Evolutionary conservation across 176 grass and related monocot genomes (phyloP).

Genomic region (Secale cereale): DNA sequence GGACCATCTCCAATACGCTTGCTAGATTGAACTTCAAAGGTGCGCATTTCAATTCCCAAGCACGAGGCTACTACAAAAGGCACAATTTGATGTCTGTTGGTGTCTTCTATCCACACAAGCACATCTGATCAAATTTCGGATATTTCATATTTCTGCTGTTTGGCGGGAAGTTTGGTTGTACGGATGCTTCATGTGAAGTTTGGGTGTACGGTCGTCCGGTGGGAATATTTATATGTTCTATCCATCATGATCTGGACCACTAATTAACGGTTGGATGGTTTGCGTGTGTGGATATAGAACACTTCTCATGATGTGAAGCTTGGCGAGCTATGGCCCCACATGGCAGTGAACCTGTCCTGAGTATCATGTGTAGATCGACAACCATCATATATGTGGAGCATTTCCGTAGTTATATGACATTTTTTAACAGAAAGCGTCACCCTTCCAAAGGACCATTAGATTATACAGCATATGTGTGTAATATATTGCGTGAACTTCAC

Average conservation of each 20-base stretch:
- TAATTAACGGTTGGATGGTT: no score
- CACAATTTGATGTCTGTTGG: background rate
- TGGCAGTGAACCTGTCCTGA: background rate
- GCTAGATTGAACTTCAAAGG: constrained; percentile 7
- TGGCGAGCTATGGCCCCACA: background rate
- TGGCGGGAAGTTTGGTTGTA: background rate
- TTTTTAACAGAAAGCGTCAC: background rate
- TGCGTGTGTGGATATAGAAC: no score
- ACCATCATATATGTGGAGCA: background rate
- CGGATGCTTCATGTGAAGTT: background rate
- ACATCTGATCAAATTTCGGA: background rate
- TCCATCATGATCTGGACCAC: no score
- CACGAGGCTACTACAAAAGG: background rate
- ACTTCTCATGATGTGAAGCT: no score
- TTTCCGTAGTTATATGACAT: background rate
- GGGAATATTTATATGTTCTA: background rate
- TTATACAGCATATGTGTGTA: background rate
- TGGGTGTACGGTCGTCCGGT: background rate
- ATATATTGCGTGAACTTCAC: constrained; percentile 7
- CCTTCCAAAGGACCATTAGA: background rate
- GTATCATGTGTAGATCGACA: background rate
- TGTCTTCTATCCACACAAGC: background rate
- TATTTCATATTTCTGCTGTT: background rate
- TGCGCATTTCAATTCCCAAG: constrained; percentile 4
- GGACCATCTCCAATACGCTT: background rate